A percentile compares a stretch with the other conserved stretches of the same genome.
Conservation (phyloP, 129 eudicot genomes). For the Arctium lappa region DNA sequence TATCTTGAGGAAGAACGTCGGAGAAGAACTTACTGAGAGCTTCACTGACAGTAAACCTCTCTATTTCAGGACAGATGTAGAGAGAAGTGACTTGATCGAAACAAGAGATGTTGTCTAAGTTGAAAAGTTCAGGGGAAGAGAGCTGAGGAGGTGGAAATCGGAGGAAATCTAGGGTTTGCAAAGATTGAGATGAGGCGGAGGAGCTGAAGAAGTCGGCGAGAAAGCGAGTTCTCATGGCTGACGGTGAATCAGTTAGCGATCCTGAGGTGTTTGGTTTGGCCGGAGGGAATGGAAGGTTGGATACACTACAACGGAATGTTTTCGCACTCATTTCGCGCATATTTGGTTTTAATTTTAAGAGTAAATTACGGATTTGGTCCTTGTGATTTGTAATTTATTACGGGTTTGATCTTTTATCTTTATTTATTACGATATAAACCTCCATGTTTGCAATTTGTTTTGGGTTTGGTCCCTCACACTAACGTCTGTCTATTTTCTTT, state of each 20-base stretch:
- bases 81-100: constrained; percentile 36
- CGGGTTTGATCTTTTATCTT: neutral
- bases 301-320: neutral
- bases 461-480: neutral
- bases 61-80: constrained; percentile 31
- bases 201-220: constrained; percentile 48
- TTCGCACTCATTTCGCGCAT: constrained; percentile 1
- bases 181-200: constrained; percentile 40
- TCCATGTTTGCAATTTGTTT: neutral
- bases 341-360: neutral
- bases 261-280: neutral
- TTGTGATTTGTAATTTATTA: too few species aligned
- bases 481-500: neutral
- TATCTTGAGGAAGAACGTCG: constrained; percentile 60
- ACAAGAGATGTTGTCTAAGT: constrained; percentile 21
- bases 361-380: neutral
- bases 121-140: constrained; percentile 34
- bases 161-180: constrained; percentile 62
- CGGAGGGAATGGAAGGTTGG: neutral
- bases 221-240: constrained; percentile 81
- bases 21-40: constrained; percentile 63
- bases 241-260: constrained; percentile 2
- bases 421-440: neutral
- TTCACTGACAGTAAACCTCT: constrained; percentile 39
- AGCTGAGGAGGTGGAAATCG: constrained; percentile 61